Conservation (phyloP, 257 asterid species). For the Solanum sparsipilum region DNA sequence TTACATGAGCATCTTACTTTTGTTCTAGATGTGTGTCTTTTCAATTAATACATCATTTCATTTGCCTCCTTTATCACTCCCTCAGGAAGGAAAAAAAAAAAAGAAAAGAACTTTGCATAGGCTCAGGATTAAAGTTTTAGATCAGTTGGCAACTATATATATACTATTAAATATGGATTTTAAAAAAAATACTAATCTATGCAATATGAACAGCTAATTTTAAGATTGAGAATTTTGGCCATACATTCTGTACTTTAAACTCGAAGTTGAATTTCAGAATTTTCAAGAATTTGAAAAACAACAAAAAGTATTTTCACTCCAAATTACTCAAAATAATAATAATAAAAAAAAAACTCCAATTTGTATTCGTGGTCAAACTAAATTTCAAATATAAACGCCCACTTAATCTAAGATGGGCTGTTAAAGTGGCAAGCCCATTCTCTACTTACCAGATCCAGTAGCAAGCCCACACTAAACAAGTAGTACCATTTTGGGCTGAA, state of each 20-base stretch:
- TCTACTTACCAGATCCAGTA: background rate
- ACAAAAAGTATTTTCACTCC: background rate
- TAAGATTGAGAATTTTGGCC: background rate
- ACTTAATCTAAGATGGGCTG: background rate
- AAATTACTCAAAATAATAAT: background rate
- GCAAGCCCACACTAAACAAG: background rate
- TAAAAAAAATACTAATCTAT: background rate
- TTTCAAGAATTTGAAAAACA: too few relatives aligned
- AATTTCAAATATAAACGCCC: background rate
- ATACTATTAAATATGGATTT: background rate
- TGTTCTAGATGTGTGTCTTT: background rate
- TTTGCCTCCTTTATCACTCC: background rate
- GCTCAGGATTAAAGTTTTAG: rapidly evolving
- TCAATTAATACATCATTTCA: background rate
- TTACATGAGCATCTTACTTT: background rate
- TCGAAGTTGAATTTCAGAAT: too few relatives aligned
- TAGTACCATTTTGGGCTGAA: background rate
- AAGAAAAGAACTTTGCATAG: background rate
- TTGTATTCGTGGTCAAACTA: background rate
- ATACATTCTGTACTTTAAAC: too few relatives aligned
- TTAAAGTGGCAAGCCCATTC: background rate
- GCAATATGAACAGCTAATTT: background rate
- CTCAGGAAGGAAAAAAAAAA: too few relatives aligned
- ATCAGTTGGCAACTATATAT: background rate
- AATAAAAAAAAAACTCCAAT: too few relatives aligned